phyloP scores from a whole-genome alignment of 352 stramenopile genomes.

The Blastocystis sp. region DNA sequence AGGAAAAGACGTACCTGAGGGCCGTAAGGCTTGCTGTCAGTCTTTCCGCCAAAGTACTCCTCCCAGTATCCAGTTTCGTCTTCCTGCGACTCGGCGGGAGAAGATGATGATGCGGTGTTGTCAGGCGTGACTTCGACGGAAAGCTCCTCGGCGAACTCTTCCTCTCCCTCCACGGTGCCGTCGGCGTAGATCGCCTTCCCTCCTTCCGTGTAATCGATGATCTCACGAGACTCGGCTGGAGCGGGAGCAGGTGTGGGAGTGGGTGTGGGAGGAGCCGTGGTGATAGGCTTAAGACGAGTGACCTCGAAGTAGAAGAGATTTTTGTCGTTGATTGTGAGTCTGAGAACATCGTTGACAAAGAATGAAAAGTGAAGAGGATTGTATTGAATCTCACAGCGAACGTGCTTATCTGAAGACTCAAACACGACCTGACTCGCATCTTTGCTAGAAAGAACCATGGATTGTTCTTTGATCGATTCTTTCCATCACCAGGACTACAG shows the following conservation, averaged over 20 bases:
- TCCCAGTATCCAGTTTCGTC: conserved; percentile 79
- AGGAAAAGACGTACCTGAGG: conserved; percentile 65
- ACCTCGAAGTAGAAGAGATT: conserved; percentile 61
- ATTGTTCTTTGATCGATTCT: conserved; percentile 5
- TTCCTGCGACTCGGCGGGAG: conserved; percentile 60
- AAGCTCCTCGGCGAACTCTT: conserved; percentile 65
- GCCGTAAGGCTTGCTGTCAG: conserved; percentile 75
- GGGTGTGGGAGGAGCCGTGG: background rate
- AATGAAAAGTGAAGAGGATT: conserved; percentile 19
- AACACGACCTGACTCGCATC: background rate
- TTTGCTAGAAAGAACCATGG: background rate
- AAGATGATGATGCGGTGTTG: conserved; percentile 60
- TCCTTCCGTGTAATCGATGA: conserved; percentile 62
- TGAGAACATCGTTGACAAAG: conserved; percentile 9
- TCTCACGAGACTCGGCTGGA: background rate
- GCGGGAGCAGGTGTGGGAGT: background rate
- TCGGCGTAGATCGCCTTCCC: conserved; percentile 64
- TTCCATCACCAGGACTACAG: background rate
- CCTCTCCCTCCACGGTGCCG: conserved; percentile 66
- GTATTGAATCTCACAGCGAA: background rate
- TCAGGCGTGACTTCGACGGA: conserved; percentile 65
- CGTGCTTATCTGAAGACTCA: conserved; percentile 27
- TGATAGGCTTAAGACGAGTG: conserved; percentile 13
- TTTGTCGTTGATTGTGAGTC: conserved; percentile 56
- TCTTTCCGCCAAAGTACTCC: conserved; percentile 87